Evolutionary conservation across 1,139 yeast genomes (phyloP).

Genomic region (Hemisphaericaspora lyxosophila): DNA sequence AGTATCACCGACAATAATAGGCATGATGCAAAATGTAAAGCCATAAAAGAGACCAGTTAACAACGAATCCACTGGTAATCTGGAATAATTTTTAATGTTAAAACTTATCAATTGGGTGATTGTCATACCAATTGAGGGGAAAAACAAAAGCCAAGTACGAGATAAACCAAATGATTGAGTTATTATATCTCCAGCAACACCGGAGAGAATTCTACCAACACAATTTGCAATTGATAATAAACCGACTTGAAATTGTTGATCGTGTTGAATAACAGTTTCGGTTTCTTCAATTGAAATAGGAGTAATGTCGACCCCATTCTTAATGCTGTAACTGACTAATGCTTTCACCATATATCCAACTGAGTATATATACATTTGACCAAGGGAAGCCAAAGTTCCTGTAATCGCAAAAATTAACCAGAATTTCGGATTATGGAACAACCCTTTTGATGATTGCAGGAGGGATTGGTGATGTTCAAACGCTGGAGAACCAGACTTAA

Average conservation of each 20-base stretch:
- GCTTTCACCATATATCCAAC: slow-evolving; percentile 63
- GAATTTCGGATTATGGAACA: slow-evolving; percentile 38
- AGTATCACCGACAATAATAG: slow-evolving; percentile 56
- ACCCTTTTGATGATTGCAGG: slow-evolving; percentile 16
- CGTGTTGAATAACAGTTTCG: slow-evolving; percentile 39
- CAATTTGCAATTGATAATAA: slow-evolving; percentile 55
- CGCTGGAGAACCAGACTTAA: not conserved
- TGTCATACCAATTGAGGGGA: slow-evolving; percentile 46
- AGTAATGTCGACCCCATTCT: slow-evolving; percentile 9
- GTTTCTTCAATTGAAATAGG: slow-evolving; percentile 17
- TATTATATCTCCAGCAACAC: slow-evolving; percentile 52
- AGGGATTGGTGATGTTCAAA: slow-evolving; percentile 1
- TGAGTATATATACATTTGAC: slow-evolving; percentile 64
- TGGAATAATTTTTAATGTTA: slow-evolving; percentile 23
- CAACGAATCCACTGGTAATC: slow-evolving; percentile 40
- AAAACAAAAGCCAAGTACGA: slow-evolving; percentile 45
- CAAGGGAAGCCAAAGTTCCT: slow-evolving; percentile 54
- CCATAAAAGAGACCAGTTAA: slow-evolving; percentile 59
- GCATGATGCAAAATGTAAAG: slow-evolving; percentile 55
- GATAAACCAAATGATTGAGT: slow-evolving; percentile 42
- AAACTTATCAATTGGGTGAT: slow-evolving; percentile 45
- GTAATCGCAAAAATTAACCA: slow-evolving; percentile 50
- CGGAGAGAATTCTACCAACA: slow-evolving; percentile 51
- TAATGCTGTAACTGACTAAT: slow-evolving; percentile 29
- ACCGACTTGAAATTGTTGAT: slow-evolving; percentile 60